These are phyloP conservation scores for Pyricularia grisea DNA, from an alignment of 2,329 filamentous ascomycete species.

Conservation along the genomic window DNA sequence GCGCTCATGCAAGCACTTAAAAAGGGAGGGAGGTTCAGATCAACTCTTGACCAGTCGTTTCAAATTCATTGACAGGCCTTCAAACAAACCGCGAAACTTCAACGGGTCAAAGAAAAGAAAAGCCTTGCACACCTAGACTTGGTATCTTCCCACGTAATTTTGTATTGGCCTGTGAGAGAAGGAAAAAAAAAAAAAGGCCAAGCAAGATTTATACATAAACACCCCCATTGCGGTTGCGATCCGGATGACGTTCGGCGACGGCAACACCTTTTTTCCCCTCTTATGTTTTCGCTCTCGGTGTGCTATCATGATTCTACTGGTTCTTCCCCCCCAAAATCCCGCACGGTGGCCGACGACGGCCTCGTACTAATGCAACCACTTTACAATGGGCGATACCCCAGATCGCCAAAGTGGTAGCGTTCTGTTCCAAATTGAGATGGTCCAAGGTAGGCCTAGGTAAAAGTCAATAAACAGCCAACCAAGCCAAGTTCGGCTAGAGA, in stretches of 20 bases:
- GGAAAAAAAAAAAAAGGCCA: background rate
- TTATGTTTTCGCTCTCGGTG: no score
- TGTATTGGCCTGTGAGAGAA: background rate
- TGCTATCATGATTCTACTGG: no score
- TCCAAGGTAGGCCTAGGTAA: background rate
- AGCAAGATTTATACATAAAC: no score
- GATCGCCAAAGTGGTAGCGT: background rate
- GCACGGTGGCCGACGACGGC: no score
- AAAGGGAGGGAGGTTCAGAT: background rate
- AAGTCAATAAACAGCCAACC: no score
- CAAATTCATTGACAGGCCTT: background rate
- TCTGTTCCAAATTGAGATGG: background rate
- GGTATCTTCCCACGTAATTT: background rate
- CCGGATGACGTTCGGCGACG: no score
- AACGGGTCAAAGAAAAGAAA: background rate
- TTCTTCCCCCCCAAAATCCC: no score
- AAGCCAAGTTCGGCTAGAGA: background rate
- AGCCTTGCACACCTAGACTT: background rate
- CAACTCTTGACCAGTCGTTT: background rate
- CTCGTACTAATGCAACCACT: background rate
- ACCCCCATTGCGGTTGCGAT: no score
- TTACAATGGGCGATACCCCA: background rate
- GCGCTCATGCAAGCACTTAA: slow-evolving; percentile 1
- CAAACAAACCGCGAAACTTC: background rate
- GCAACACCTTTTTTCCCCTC: no score